Evolutionary conservation across 352 stramenopile species (phyloP), one percentile per base, ranked within the genome.

Genomic region (Phytopythium sindhum): DNA sequence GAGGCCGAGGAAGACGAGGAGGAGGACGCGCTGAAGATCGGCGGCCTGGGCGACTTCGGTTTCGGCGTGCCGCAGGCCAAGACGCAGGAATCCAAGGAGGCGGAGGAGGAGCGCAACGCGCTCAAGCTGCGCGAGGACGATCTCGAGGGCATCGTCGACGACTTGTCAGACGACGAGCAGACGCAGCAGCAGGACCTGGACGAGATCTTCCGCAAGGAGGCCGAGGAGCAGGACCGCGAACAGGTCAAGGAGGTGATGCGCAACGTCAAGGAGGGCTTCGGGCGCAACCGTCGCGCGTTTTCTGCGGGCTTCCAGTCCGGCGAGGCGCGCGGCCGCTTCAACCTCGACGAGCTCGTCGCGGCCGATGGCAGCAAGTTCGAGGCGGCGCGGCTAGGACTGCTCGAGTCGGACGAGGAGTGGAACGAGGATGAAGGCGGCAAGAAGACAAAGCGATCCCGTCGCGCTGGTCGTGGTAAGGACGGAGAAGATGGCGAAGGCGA

Each of bases 191-290:
- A 86, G 44, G 80, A 93, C 42, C 61, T 92, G 44, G 84, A 92
- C 4, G 84, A 90, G 55, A 79, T 91, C 63, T 89, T 91, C 63
- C 87, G 85, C 9, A 74, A 77, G 21, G 80, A 92, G 57, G 70
- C 83, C 15, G 84, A 93, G 56, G 75, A 85, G 4, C 67, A 83
- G 51, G 87, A 95, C 67, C 78, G 75, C 0, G 63, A 91, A 19
- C 78, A 91, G 35, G 77, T 95, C 14, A 87, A 87, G 60, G 84
- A 91, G 61, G 87, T 95, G 3, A 95, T 95, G 81, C 81, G 87
- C 24, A 93, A 93, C 60, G 87, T 95, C n/a, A 92, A 92, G 58
- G 87, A 95, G 59, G 87, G 87, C 51, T 95, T 93, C 65, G 87
- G 87, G 21, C 83, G 87, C 67, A 95, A 93, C 60, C 84, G 85